Evolutionary conservation across 73 alveolate species (phyloP), one percentile per base, ranked within the genome.

Genomic region (Tetrahymena borealis): DNA sequence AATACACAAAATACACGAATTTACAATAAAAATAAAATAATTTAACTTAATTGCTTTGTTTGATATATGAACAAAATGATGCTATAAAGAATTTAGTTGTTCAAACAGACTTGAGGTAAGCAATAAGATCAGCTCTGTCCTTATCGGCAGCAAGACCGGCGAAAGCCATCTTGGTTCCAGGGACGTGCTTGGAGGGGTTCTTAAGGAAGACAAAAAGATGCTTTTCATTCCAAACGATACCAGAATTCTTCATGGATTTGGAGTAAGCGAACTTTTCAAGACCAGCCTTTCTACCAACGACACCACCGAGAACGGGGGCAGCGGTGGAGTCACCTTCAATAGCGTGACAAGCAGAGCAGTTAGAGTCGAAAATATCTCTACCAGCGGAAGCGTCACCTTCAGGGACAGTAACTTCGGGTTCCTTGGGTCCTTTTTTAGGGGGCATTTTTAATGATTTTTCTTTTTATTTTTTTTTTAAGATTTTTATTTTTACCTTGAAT

Each of bases 91-190:
- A 24, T 1, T n/a, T n/a, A n/a, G n/a, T 60, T 60, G 38, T 60
- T 60, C 85, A 60, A 60, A 60, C 38, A 60, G 85, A 60, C 85
- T 60, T 60, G 85, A 96, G 96, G 94, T 85, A 96, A 32, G 98
- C 98, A 41, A 96, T 94, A 39, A 96, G 93, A 93, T 96, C 98
- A 18, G 96, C 95, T 93, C 98, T 95, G 91, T 96, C 98, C 92
- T 95, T 95, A 31, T 96, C 96, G 38, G 91, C 94, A 32, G 96
- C 95, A 36, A 96, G 77, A 43, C 98, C 98, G 24, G 98, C 98
- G 92, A 96, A 96, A 79, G 98, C 98, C 98, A 96, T 96, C 39
- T 95, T 94, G 39, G 96, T 96, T 10, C 98, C 98, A 41, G 97
- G 97, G 32, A 97, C 98, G 93, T 94, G 96, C 90, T 95, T 96